phyloP scores from a whole-genome alignment of 352 stramenopile genomes.

The Phytophthora melonis region DNA sequence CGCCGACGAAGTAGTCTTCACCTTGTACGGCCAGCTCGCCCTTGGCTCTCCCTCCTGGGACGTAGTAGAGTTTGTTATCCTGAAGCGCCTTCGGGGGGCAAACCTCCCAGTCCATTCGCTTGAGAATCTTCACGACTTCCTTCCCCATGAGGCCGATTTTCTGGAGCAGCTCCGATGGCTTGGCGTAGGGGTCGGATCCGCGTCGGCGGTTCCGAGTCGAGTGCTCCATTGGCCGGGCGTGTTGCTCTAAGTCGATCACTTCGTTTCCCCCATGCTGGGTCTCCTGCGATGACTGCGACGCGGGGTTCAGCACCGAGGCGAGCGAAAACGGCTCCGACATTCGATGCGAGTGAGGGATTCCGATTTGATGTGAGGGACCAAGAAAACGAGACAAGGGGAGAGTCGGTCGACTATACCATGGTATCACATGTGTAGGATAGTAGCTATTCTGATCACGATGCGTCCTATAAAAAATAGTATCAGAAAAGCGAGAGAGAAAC shows the following conservation, averaged over 20 bases:
- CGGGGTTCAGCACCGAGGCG: background rate
- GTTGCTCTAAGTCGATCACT: background rate
- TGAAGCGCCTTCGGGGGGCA: constrained; percentile 29
- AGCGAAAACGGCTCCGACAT: background rate
- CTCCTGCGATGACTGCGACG: constrained; percentile 8
- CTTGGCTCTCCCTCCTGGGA: constrained; percentile 23
- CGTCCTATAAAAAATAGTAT: no score
- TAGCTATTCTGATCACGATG: no score
- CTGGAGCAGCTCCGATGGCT: constrained; percentile 27
- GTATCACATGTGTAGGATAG: no score
- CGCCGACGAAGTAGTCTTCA: constrained; percentile 27
- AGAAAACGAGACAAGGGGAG: background rate
- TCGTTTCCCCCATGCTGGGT: constrained; percentile 2
- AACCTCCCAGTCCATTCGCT: constrained; percentile 24
- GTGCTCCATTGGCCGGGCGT: constrained; percentile 3
- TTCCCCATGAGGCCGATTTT: constrained; percentile 32
- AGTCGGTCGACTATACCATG: background rate
- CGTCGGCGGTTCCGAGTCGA: constrained; percentile 14
- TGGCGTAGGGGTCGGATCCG: constrained; percentile 7
- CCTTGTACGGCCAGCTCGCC: constrained; percentile 19
- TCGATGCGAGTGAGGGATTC: background rate
- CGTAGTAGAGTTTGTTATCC: constrained; percentile 29
- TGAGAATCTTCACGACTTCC: constrained; percentile 31
- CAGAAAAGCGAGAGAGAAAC: no score
- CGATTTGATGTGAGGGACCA: background rate